phyloP scores from a whole-genome alignment of 106 monocot genomes.

The Chionographis japonica region DNA sequence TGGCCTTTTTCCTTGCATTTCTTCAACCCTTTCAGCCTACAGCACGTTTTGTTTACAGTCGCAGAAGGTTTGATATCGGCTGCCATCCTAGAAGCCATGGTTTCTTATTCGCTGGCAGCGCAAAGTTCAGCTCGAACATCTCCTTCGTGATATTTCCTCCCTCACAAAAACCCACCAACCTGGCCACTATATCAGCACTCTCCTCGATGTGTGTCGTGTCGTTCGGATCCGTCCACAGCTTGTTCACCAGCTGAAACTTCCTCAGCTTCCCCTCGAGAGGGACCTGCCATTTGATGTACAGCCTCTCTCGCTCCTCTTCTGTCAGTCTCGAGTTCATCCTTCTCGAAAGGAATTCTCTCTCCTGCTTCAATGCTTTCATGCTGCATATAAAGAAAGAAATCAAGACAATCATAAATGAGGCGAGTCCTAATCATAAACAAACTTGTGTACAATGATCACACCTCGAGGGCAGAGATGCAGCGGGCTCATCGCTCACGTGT shows the following conservation, averaged over 20 bases:
- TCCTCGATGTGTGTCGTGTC: slow-evolving; percentile 65
- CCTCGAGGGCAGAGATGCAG: slow-evolving; percentile 65
- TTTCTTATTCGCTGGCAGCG: slow-evolving; percentile 65
- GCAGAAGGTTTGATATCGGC: slow-evolving; percentile 67
- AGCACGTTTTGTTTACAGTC: slow-evolving; percentile 23
- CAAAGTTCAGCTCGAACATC: slow-evolving; percentile 95
- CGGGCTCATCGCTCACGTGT: slow-evolving; percentile 48
- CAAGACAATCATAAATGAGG: background rate
- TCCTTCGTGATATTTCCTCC: slow-evolving; percentile 79
- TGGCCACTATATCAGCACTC: slow-evolving; percentile 89
- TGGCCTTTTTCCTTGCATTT: too few relatives aligned
- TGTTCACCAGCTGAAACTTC: slow-evolving; percentile 77
- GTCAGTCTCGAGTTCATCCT: slow-evolving; percentile 69
- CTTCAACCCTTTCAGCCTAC: too few relatives aligned
- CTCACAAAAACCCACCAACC: slow-evolving; percentile 86
- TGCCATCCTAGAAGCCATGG: slow-evolving; percentile 89
- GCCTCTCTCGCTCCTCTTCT: slow-evolving; percentile 68
- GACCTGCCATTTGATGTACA: slow-evolving; percentile 74
- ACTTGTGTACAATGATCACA: slow-evolving; percentile 11
- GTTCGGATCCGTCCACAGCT: slow-evolving; percentile 80
- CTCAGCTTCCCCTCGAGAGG: slow-evolving; percentile 88
- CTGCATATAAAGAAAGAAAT: slow-evolving; percentile 27
- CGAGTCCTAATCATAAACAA: background rate
- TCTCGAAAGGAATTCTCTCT: slow-evolving; percentile 79
- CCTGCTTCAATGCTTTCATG: slow-evolving; percentile 67